Conservation (phyloP, 2,329 filamentous ascomycete species). For the Hysterium pulicare region DNA sequence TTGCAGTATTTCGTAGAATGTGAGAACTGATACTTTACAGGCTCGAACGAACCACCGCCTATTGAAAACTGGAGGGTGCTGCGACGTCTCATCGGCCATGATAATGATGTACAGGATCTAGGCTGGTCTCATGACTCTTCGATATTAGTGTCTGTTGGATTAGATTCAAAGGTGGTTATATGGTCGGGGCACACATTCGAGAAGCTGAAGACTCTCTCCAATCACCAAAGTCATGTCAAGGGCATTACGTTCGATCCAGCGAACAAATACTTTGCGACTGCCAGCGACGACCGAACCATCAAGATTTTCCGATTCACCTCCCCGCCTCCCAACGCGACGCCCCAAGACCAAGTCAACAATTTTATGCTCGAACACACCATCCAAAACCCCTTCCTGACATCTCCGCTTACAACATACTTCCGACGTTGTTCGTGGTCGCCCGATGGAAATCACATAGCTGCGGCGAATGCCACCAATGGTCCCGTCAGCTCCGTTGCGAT, state of each 20-base stretch:
- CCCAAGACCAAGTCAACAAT: slow-evolving; percentile 88
- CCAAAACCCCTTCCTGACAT: slow-evolving; percentile 79
- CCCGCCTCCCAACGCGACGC: slow-evolving; percentile 73
- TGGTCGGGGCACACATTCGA: slow-evolving; percentile 99
- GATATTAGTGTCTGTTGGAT: slow-evolving; percentile 88
- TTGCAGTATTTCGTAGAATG: neutral
- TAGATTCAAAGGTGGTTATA: slow-evolving; percentile 96
- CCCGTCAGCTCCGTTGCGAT: slow-evolving; percentile 97
- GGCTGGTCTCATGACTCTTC: slow-evolving; percentile 97
- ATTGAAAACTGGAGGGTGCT: slow-evolving; percentile 98
- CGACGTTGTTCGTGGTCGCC: slow-evolving; percentile 96
- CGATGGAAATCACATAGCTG: slow-evolving; percentile 94
- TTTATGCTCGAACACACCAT: slow-evolving; percentile 95
- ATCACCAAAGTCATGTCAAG: slow-evolving; percentile 97
- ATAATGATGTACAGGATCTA: slow-evolving; percentile 97
- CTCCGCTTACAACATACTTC: slow-evolving; percentile 94
- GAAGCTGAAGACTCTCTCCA: slow-evolving; percentile 88
- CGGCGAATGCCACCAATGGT: slow-evolving; percentile 94
- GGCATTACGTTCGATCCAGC: slow-evolving; percentile 98
- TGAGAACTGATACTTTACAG: slow-evolving; percentile 39
- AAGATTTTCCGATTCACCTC: slow-evolving; percentile 95
- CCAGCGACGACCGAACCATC: slow-evolving; percentile 93
- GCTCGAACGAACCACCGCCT: slow-evolving; percentile 82
- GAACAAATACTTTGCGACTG: slow-evolving; percentile 98
- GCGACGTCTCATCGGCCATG: slow-evolving; percentile 88